A percentile compares a stretch with the other conserved stretches of the same genome.
Conservation (phyloP, 768 basidiomycete species). For the Pleurotus salmoneostramineus region DNA sequence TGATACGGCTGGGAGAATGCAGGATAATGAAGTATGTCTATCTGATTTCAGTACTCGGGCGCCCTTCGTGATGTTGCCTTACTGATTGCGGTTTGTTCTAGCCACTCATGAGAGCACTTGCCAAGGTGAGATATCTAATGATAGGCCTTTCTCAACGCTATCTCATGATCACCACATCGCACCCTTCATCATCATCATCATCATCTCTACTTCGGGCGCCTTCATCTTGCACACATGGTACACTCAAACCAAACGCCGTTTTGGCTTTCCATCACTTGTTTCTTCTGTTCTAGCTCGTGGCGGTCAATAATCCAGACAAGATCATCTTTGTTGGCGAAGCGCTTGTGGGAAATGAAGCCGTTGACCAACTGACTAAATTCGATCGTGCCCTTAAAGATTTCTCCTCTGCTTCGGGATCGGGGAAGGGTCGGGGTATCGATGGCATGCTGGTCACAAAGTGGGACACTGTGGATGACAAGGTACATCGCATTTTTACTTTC, state of each 20-base stretch:
- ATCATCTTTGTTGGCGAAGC: slow-evolving; percentile 98
- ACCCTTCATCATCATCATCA: background rate
- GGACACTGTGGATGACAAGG: slow-evolving; percentile 98
- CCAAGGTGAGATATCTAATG: slow-evolving; percentile 58
- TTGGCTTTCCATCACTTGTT: background rate
- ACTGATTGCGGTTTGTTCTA: slow-evolving; percentile 21
- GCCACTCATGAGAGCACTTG: slow-evolving; percentile 97
- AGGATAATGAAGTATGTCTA: slow-evolving; percentile 86
- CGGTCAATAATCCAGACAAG: slow-evolving; percentile 94
- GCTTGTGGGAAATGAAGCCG: slow-evolving; percentile 96
- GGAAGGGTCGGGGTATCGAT: slow-evolving; percentile 88
- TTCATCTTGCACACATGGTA: background rate
- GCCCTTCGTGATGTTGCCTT: too few relatives aligned
- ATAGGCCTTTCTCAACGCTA: background rate
- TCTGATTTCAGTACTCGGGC: too few relatives aligned
- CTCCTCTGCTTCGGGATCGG: slow-evolving; percentile 63
- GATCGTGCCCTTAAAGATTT: slow-evolving; percentile 93
- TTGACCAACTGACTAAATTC: slow-evolving; percentile 96
- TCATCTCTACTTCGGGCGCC: background rate
- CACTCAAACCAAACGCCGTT: too few relatives aligned
- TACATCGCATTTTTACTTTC: slow-evolving; percentile 25
- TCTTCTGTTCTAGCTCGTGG: slow-evolving; percentile 59
- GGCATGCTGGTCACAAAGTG: slow-evolving; percentile 99
- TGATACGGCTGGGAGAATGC: slow-evolving; percentile 98
- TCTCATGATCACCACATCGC: background rate